Percentiles rank a stretch among this genome's conserved stretches.
phyloP scores from a whole-genome alignment of 805 yeast species.

The Wickerhamiella occidentalis region DNA sequence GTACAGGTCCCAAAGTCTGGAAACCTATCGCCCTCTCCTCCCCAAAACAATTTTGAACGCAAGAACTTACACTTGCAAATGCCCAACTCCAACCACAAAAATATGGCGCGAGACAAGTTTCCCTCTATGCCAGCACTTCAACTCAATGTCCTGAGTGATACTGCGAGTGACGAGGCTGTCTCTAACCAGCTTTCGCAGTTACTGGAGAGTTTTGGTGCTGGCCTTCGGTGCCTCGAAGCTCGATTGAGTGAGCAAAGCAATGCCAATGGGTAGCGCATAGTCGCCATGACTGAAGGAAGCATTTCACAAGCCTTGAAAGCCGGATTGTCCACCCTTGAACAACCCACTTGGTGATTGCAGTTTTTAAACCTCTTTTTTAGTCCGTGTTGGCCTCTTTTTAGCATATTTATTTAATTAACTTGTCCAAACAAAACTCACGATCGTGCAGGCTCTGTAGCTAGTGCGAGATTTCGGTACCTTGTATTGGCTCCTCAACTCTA shows the following conservation, averaged over 20 bases:
- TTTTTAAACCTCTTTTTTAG: too few species aligned
- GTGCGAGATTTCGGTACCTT: too few species aligned
- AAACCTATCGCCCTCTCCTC: not conserved
- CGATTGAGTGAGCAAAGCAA: slow-evolving; percentile 3
- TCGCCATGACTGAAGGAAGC: too few species aligned
- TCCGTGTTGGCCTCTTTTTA: not conserved
- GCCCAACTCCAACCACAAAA: not conserved
- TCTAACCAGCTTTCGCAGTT: slow-evolving; percentile 26
- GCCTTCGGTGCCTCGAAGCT: slow-evolving; percentile 14
- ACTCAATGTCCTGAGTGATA: slow-evolving; percentile 28
- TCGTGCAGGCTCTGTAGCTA: too few species aligned
- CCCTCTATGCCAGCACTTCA: slow-evolving; percentile 29
- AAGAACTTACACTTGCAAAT: slow-evolving; percentile 3
- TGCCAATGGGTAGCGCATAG: not conserved
- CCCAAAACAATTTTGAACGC: slow-evolving; percentile 1
- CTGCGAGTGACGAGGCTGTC: slow-evolving; percentile 27
- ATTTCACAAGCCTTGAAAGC: too few species aligned
- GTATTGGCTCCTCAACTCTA: too few species aligned
- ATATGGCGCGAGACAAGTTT: slow-evolving; percentile 14
- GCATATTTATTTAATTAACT: slow-evolving; percentile 3
- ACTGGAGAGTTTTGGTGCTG: slow-evolving; percentile 24
- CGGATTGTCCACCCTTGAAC: too few species aligned
- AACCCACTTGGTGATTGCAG: too few species aligned
- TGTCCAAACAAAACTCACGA: too few species aligned
- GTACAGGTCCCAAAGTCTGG: not conserved